Evolutionary conservation across 2,329 filamentous ascomycete species (phyloP), one percentile per base, ranked within the genome.

Genomic region (Xylariaceae sp.): DNA sequence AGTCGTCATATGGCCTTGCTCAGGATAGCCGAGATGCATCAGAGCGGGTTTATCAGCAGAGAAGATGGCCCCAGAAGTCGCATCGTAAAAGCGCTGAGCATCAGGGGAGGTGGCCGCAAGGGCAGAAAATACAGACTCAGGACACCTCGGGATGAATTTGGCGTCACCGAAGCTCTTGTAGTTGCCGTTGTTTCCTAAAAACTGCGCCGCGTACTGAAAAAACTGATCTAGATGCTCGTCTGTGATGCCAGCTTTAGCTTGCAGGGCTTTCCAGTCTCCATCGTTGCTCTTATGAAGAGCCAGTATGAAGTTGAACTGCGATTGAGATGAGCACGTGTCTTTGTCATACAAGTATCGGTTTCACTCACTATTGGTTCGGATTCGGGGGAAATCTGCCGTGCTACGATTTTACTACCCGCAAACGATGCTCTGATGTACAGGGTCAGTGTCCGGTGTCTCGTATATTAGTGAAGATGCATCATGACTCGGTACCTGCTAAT

Each of bases 111-210:
- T 80, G 16, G 80, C 78, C 44, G 88, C 87, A 32, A 93, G 78
- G 57, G 87, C 82, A 48, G 84, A 81, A 57, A 93, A 81, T 4
- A 80, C 82, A 56, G 83, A 81, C 63, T 86, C 81, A 6, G 81
- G 78, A 67, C 89, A 85, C 64, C 89, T 81, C 2, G 90, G 90
- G 54, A 95, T 82, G 70, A 95, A 93, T 71, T 95, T 95, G 66
- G 88, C 84, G 73, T 95, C 90, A 43, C 91, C 91, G 67, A 93
- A 93, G 65, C 89, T 89, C 77, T 93, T 93, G 77, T 93, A 95
- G 74, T 95, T 95, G 61, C 91, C 89, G 59, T 81, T 81, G 70
- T 93, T 95, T 44, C 89, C 89, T 2, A 95, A 78, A 72, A 95
- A 92, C 73, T 91, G 89, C 26, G 84, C 85, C 7, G 89, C 81